Percentiles rank a stretch among this genome's conserved stretches.
These are phyloP conservation scores for Martiniozyma asiatica DNA, from an alignment of 1,139 yeast species.

Conservation along the genomic window DNA sequence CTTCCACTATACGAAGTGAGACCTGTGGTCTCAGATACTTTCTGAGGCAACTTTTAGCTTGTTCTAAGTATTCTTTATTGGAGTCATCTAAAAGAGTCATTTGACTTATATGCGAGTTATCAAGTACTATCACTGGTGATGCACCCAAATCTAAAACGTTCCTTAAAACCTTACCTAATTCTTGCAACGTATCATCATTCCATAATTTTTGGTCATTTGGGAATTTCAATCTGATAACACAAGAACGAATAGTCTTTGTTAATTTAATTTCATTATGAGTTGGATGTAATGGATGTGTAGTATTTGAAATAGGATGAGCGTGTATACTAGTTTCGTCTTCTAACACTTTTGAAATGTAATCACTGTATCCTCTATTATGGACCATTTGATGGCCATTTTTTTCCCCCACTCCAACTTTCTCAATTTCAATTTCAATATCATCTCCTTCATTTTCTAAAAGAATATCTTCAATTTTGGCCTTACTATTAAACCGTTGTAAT, in stretches of 20 bases:
- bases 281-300: slow-evolving; percentile 1
- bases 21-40: slow-evolving; percentile 10
- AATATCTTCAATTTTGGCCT: no score
- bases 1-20: slow-evolving; percentile 23
- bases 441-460: no score
- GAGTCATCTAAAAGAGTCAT: neutral
- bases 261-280: slow-evolving; percentile 28
- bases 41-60: slow-evolving; percentile 13
- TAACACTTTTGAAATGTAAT: slow-evolving; percentile 3
- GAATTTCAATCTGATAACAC: slow-evolving; percentile 37
- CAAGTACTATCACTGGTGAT: slow-evolving; percentile 27
- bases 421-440: no score
- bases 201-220: slow-evolving; percentile 22
- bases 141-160: slow-evolving; percentile 29
- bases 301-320: neutral
- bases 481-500: no score
- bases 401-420: no score
- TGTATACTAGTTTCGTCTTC: neutral
- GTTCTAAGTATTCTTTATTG: slow-evolving; percentile 8
- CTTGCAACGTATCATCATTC: slow-evolving; percentile 16
- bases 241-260: slow-evolving; percentile 37
- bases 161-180: slow-evolving; percentile 25
- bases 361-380: slow-evolving; percentile 1
- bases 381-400: neutral
- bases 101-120: slow-evolving; percentile 6